Conservation (phyloP, 805 yeast genomes). For the Pichia manshurica region DNA sequence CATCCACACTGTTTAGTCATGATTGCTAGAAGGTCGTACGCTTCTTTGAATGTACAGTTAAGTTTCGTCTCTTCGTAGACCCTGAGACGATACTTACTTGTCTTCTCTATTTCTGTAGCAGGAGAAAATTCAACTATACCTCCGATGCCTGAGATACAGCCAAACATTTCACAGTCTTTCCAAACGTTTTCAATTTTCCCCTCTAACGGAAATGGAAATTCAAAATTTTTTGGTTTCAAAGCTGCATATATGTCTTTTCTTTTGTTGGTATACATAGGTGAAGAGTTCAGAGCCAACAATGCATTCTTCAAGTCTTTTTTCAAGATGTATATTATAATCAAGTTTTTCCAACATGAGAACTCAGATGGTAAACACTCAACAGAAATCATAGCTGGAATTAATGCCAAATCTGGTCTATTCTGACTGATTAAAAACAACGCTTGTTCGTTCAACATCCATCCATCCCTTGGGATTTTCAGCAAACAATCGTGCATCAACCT, state of each 20-base stretch:
- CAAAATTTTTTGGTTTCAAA: constrained; percentile 38
- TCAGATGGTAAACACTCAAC: constrained; percentile 70
- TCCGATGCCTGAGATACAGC: constrained; percentile 31
- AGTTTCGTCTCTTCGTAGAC: constrained; percentile 45
- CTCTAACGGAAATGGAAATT: constrained; percentile 47
- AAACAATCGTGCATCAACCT: constrained; percentile 37
- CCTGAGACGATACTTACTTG: constrained; percentile 43
- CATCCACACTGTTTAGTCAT: constrained; percentile 72
- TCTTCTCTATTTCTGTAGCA: constrained; percentile 32
- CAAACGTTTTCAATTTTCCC: constrained; percentile 48
- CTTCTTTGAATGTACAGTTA: constrained; percentile 48
- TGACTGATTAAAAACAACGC: constrained; percentile 56
- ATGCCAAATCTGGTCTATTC: constrained; percentile 48
- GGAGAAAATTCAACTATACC: constrained; percentile 32
- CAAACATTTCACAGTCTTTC: constrained; percentile 32
- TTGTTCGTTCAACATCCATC: constrained; percentile 55
- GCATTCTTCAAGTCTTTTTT: constrained; percentile 54
- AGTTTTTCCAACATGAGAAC: constrained; percentile 63
- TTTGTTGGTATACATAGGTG: constrained; percentile 58
- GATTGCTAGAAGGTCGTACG: constrained; percentile 66
- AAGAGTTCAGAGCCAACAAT: constrained; percentile 60
- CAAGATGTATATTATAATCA: constrained; percentile 56
- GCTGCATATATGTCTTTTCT: constrained; percentile 41
- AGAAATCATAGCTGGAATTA: constrained; percentile 52
- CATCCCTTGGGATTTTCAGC: constrained; percentile 44